Conservation (phyloP, 768 basidiomycete species). For the Lactarius deliciosus region DNA sequence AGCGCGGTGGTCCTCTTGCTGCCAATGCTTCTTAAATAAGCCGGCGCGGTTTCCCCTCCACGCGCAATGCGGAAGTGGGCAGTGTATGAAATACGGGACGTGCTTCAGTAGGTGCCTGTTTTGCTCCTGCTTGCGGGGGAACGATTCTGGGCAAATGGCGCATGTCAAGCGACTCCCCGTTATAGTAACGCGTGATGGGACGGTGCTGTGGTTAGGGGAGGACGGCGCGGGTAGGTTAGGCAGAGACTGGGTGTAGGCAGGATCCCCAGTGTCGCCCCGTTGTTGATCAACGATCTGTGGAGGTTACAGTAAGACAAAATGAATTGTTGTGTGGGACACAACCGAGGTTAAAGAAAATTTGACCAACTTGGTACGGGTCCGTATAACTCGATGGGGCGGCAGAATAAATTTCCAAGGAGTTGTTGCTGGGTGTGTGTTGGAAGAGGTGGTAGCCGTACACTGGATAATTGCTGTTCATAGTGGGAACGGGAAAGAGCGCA, state of each 20-base stretch:
- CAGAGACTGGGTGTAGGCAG: not conserved
- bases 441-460: not conserved
- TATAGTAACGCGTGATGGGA: not conserved
- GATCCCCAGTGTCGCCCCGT: not conserved
- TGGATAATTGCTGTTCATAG: not conserved
- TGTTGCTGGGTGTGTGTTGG: not conserved
- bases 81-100: slow-evolving; percentile 2
- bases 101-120: not conserved
- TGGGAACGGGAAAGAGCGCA: not conserved
- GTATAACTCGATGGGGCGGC: not conserved
- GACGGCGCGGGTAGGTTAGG: not conserved
- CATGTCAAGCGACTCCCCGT: not conserved
- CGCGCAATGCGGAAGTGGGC: not conserved
- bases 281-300: not conserved
- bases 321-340: not conserved
- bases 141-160: not conserved
- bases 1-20: not conserved
- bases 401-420: not conserved
- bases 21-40: not conserved
- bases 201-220: not conserved
- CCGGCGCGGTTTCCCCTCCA: not conserved
- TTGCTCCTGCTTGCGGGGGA: not conserved
- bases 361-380: not conserved
- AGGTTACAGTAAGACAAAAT: not conserved
- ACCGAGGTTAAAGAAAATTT: not conserved